Evolutionary conservation across 768 basidiomycete species (phyloP).

Genomic region (Dendrothele bispora): DNA sequence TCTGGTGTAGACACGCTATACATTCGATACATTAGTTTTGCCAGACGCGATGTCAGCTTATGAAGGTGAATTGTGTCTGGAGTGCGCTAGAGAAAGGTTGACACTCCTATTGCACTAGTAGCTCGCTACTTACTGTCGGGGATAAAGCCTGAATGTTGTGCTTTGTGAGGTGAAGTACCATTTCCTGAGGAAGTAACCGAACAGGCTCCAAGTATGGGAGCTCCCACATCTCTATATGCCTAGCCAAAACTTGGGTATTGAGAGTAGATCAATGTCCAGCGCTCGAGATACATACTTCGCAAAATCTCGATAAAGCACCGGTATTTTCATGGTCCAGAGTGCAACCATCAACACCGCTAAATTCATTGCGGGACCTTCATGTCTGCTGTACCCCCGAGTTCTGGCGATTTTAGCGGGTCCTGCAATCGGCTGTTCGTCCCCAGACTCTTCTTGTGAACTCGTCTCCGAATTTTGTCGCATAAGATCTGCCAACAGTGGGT

Average conservation of each 20-base stretch:
- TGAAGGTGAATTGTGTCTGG: conserved; percentile 63
- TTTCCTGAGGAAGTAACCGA: conserved; percentile 55
- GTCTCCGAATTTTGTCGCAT: conserved; percentile 44
- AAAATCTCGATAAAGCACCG: conserved; percentile 75
- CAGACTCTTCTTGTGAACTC: conserved; percentile 36
- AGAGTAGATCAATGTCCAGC: conserved; percentile 4
- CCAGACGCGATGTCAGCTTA: conserved; percentile 58
- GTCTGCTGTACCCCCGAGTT: conserved; percentile 17
- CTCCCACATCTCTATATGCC: conserved; percentile 71
- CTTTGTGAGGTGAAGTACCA: conserved; percentile 74
- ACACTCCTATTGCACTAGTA: background rate
- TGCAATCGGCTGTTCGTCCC: conserved; percentile 21
- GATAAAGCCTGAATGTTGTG: conserved; percentile 65
- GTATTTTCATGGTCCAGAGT: conserved; percentile 79
- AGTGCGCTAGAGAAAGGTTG: conserved; percentile 47
- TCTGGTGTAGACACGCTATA: conserved; percentile 72
- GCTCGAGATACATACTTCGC: conserved; percentile 48
- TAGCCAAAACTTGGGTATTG: conserved; percentile 28
- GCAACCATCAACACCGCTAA: conserved; percentile 73
- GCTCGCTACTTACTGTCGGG: conserved; percentile 56
- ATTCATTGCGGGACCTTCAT: conserved; percentile 44
- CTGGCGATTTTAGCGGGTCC: conserved; percentile 8
- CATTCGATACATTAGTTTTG: conserved; percentile 47
- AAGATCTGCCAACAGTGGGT: conserved; percentile 41
- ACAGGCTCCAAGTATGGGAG: conserved; percentile 81